Conservation (phyloP, 2,329 filamentous ascomycete genomes). For the Botrytis cinerea region DNA sequence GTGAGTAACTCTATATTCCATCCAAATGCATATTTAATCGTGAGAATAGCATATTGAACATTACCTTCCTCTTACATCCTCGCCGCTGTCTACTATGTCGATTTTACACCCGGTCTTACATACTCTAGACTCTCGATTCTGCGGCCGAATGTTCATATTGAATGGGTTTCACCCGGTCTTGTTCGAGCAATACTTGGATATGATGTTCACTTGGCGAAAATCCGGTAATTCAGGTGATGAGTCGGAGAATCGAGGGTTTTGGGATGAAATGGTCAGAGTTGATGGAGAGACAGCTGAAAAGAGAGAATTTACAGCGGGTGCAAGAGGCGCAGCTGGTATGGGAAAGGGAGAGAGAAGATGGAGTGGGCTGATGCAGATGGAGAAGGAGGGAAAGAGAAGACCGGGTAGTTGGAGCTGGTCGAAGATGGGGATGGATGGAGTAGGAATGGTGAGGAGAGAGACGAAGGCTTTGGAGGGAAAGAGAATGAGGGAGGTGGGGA, state of each 20-base stretch:
- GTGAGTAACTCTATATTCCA: neutral
- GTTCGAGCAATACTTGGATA: slow-evolving; percentile 27
- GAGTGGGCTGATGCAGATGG: slow-evolving; percentile 13
- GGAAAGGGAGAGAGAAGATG: slow-evolving; percentile 8
- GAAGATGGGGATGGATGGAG: slow-evolving; percentile 21
- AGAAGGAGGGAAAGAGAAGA: slow-evolving; percentile 18
- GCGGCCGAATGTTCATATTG: slow-evolving; percentile 42
- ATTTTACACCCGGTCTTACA: slow-evolving; percentile 68
- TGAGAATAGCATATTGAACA: slow-evolving; percentile 71
- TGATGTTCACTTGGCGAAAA: slow-evolving; percentile 16
- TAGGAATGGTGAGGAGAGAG: slow-evolving; percentile 11
- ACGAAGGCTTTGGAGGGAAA: slow-evolving; percentile 13
- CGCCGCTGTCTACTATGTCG: slow-evolving; percentile 62
- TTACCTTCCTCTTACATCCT: slow-evolving; percentile 56
- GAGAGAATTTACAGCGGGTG: slow-evolving; percentile 29
- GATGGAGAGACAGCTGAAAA: slow-evolving; percentile 30
- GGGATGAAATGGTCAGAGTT: slow-evolving; percentile 26
- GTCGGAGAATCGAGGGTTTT: slow-evolving; percentile 5
- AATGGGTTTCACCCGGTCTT: slow-evolving; percentile 23
- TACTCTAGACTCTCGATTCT: slow-evolving; percentile 23
- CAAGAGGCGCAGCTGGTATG: neutral
- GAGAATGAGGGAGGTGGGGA: slow-evolving; percentile 17
- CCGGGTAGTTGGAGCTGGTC: slow-evolving; percentile 17
- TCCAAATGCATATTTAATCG: neutral
- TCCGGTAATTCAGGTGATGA: neutral